A percentile compares a stretch with the other conserved stretches of the same genome.
These are phyloP conservation scores for Wickerhamiella nectarea DNA, from an alignment of 805 yeast species.

Conservation along the genomic window DNA sequence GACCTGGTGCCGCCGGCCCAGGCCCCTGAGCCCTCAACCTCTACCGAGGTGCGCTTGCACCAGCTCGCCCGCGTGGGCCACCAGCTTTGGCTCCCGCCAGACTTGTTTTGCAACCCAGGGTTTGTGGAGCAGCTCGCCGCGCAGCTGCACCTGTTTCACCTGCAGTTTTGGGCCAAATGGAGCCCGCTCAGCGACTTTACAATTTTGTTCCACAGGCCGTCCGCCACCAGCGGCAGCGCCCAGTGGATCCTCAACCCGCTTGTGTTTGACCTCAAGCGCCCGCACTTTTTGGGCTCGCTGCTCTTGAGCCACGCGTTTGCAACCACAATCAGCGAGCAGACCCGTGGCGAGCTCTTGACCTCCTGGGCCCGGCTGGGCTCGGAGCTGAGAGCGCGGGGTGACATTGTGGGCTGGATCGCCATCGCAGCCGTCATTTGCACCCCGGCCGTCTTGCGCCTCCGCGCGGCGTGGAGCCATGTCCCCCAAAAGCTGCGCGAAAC, in stretches of 20 bases:
- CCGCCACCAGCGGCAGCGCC: conserved; percentile 28
- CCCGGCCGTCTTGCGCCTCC: conserved; percentile 62
- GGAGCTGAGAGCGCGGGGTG: conserved; percentile 63
- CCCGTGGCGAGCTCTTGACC: conserved; percentile 49
- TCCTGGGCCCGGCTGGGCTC: conserved; percentile 83
- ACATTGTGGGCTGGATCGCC: conserved; percentile 90
- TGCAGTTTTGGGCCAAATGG: conserved; percentile 56
- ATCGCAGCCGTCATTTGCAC: conserved; percentile 74
- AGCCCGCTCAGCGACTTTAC: conserved; percentile 70
- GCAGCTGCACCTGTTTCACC: conserved; percentile 54
- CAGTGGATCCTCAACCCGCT: conserved; percentile 39
- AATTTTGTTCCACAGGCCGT: conserved; percentile 48
- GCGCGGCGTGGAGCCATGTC: conserved; percentile 62
- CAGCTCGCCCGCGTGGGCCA: conserved; percentile 6
- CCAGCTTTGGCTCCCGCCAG: conserved; percentile 24
- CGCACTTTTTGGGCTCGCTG: conserved; percentile 68
- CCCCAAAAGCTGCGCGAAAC: conserved; percentile 43
- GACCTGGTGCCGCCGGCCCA: conserved; percentile 2
- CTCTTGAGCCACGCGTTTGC: conserved; percentile 56
- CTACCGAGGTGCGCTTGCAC: conserved; percentile 3
- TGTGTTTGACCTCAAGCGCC: conserved; percentile 54
- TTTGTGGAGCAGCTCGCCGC: conserved; percentile 46
- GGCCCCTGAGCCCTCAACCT: conserved; percentile 6
- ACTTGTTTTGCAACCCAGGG: conserved; percentile 40
- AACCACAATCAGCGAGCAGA: conserved; percentile 23